Evolutionary conservation across 2,329 filamentous ascomycete genomes (phyloP), one percentile per base, ranked within the genome.

Genomic region (Dactylellina drechsleri): DNA sequence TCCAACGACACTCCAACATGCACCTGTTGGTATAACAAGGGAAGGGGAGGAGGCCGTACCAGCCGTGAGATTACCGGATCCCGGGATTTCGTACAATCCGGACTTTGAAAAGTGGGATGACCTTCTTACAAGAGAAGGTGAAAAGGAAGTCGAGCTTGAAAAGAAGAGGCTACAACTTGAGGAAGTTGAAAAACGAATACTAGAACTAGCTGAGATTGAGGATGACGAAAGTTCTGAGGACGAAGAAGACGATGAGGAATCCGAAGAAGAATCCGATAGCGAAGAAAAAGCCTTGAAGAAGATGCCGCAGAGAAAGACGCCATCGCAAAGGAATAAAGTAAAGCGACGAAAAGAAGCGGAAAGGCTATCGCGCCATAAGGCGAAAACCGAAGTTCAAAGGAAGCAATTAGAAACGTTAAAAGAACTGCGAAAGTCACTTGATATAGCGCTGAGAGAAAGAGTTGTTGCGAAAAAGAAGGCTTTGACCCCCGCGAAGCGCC

Each of bases 21-120:
- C 90, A 45, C 92, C 95, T 2, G 86, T 96, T 62, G 92, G 93
- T 2, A 86, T 98, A 31, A 87, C 91, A n/a, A 91, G 90, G 50
- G 92, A 86, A 80, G 93, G 93, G 43, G 96, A 94, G 81, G 72
- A 70, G 20, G 82, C 86, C 0, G 85, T 96, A 7, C 91, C 92
- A 0, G 89, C 93, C 1, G 91, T 99, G 0, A 85, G 87, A 76
- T 91, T 89, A 80, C 95, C 95, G 0, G 86, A 89, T 5, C 92
- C 90, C 15, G 93, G 92, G 72, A 92, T 90, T 82, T 96, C 92
- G 79, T 99, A 99, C 84, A 99, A 99, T 81, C 95, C 95, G 0
- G 84, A 88, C 4, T 96, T 96, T 79, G 87, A 88, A 77, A 93
- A 97, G 77, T 99, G 96, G 86, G 90, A 93, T 79, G 86, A 87